Evolutionary conservation across 2,329 filamentous ascomycete genomes (phyloP).

Genomic region (Monosporascus sp.): DNA sequence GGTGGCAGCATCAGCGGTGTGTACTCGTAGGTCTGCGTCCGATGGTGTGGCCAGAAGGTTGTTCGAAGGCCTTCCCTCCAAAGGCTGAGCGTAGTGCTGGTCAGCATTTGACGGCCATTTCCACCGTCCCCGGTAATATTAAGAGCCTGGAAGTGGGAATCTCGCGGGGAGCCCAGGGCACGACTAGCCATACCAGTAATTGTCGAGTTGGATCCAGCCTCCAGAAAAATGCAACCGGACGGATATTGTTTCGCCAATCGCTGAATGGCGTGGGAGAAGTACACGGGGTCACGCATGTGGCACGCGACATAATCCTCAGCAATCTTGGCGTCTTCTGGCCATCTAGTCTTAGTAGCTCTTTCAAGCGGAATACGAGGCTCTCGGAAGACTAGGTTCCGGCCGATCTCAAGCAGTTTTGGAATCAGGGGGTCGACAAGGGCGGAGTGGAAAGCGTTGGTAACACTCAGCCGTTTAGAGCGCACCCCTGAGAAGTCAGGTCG

Average conservation of each 20-base stretch:
- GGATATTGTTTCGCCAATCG: slow-evolving; percentile 18
- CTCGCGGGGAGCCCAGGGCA: slow-evolving; percentile 18
- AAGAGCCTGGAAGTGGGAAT: slow-evolving; percentile 17
- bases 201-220: slow-evolving; percentile 29
- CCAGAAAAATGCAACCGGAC: slow-evolving; percentile 22
- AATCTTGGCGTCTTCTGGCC: slow-evolving; percentile 1
- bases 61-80: slow-evolving; percentile 35
- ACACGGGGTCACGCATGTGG: slow-evolving; percentile 30
- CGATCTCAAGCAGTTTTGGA: slow-evolving; percentile 8
- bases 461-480: slow-evolving; percentile 16
- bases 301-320: slow-evolving; percentile 13
- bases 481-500: not conserved
- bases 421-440: slow-evolving; percentile 21
- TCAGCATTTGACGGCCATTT: slow-evolving; percentile 13
- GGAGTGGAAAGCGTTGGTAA: slow-evolving; percentile 26
- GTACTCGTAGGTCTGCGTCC: slow-evolving; percentile 19
- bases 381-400: slow-evolving; percentile 13
- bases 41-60: slow-evolving; percentile 32
- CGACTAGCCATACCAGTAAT: slow-evolving; percentile 28
- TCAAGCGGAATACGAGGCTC: slow-evolving; percentile 19
- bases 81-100: slow-evolving; percentile 22
- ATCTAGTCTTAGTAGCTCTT: slow-evolving; percentile 9
- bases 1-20: slow-evolving; percentile 29
- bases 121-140: slow-evolving; percentile 15
- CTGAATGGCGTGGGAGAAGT: slow-evolving; percentile 25